Percentiles rank a stretch among this genome's conserved stretches.
phyloP scores from a whole-genome alignment of 106 monocot species.

The Apostasia ramifera region DNA sequence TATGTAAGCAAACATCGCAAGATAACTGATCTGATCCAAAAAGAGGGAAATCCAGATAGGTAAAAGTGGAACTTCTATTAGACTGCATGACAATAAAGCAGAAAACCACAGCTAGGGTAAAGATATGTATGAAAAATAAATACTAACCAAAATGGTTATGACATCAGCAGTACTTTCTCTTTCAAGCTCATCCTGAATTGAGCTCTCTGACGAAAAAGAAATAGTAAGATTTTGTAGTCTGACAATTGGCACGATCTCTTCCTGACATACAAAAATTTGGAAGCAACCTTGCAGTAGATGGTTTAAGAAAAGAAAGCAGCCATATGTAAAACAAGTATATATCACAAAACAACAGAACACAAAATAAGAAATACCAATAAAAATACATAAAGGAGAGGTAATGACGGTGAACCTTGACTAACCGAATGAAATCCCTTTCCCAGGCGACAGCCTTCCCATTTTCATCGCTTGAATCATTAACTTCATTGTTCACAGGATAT shows the following conservation, averaged over 20 bases:
- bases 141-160: conserved; percentile 67
- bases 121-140: background rate
- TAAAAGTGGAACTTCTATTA: background rate
- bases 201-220: conserved; percentile 94
- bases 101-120: background rate
- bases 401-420: conserved; percentile 51
- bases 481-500: conserved; percentile 91
- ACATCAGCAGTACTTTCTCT: conserved; percentile 95
- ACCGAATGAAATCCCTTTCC: conserved; percentile 81
- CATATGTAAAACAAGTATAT: too few relatives aligned
- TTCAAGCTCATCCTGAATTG: conserved; percentile 90
- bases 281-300: background rate
- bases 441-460: conserved; percentile 81
- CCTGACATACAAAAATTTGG: conserved; percentile 41
- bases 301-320: background rate
- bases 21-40: conserved; percentile 79
- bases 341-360: background rate
- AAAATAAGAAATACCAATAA: background rate
- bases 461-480: conserved; percentile 55
- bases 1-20: conserved; percentile 98
- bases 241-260: conserved; percentile 79
- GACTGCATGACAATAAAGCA: background rate
- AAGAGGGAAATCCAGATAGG: conserved; percentile 3
- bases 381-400: background rate
- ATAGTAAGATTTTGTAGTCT: conserved; percentile 60